Evolutionary conservation across 805 yeast species (phyloP).

Genomic region (Kuraishia capsulata): DNA sequence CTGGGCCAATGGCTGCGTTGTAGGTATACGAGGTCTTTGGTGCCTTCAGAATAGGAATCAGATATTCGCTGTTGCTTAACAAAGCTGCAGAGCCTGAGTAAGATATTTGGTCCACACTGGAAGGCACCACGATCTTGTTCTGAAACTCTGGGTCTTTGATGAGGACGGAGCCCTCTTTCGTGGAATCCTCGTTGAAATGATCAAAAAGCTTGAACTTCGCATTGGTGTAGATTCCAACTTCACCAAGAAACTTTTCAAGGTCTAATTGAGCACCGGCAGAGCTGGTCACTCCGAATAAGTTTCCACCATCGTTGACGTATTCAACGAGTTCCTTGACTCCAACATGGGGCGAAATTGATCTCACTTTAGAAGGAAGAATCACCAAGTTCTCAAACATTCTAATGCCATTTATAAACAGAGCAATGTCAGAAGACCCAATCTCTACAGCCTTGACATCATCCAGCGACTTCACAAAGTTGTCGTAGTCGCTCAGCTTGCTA

Average conservation of each 20-base stretch:
- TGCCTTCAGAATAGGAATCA: slow-evolving; percentile 65
- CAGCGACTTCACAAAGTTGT: slow-evolving; percentile 8
- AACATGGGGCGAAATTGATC: slow-evolving; percentile 27
- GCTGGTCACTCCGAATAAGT: slow-evolving; percentile 54
- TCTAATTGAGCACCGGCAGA: slow-evolving; percentile 44
- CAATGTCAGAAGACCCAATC: slow-evolving; percentile 1
- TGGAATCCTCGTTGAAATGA: slow-evolving; percentile 37
- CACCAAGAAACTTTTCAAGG: slow-evolving; percentile 57
- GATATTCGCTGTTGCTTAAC: slow-evolving; percentile 55
- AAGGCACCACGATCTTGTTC: slow-evolving; percentile 18
- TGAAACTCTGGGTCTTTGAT: slow-evolving; percentile 17
- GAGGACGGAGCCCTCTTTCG: slow-evolving; percentile 11
- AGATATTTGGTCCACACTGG: slow-evolving; percentile 5
- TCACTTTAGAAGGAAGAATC: slow-evolving; percentile 49
- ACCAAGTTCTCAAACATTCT: slow-evolving; percentile 47
- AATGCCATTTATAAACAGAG: slow-evolving; percentile 30
- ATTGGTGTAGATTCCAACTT: slow-evolving; percentile 77
- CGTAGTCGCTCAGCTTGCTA: slow-evolving; percentile 1
- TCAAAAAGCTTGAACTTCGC: slow-evolving; percentile 64
- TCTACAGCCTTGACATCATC: slow-evolving; percentile 12
- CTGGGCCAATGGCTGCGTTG: slow-evolving; percentile 32
- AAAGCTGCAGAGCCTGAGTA: slow-evolving; percentile 57
- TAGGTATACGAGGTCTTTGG: slow-evolving; percentile 55
- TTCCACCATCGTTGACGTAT: slow-evolving; percentile 64
- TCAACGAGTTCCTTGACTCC: slow-evolving; percentile 42